phyloP scores from a whole-genome alignment of 495 filamentous ascomycete genomes.

The Hypoxylon perforatum region DNA sequence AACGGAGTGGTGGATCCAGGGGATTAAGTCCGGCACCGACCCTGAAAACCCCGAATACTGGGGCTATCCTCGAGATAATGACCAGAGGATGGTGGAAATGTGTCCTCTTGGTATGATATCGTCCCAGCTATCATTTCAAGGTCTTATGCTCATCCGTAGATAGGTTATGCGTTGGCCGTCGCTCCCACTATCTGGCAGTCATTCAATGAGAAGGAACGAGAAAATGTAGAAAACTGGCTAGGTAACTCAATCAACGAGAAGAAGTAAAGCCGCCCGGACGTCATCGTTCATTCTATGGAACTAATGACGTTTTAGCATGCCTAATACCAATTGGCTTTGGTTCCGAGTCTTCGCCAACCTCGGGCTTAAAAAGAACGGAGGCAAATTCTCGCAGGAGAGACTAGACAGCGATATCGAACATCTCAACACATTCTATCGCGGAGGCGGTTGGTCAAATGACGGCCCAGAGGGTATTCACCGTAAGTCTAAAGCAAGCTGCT shows the following conservation, averaged over 20 bases:
- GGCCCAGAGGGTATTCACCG: constrained; percentile 78
- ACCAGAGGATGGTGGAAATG: constrained; percentile 89
- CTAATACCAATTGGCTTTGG: constrained; percentile 76
- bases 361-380: constrained; percentile 76
- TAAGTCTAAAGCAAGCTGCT: constrained; percentile 28
- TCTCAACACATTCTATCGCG: constrained; percentile 81
- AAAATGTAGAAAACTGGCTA: constrained; percentile 74
- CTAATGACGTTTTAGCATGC: constrained; percentile 56
- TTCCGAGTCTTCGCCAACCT: constrained; percentile 86
- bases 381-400: constrained; percentile 70
- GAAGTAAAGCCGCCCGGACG: constrained; percentile 53
- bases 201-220: constrained; percentile 66
- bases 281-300: background rate
- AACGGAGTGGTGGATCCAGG: constrained; percentile 71
- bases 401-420: constrained; percentile 80
- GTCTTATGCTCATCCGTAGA: constrained; percentile 2
- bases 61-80: constrained; percentile 76
- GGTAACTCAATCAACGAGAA: constrained; percentile 78
- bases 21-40: constrained; percentile 74
- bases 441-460: constrained; percentile 83
- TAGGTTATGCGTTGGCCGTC: constrained; percentile 69
- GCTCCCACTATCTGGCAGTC: constrained; percentile 75
- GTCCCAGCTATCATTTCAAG: background rate
- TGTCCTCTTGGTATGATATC: constrained; percentile 68
- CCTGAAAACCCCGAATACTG: constrained; percentile 75